These are phyloP conservation scores for Hanseniaspora nectarophila DNA, from an alignment of 805 yeast species.

Conservation along the genomic window DNA sequence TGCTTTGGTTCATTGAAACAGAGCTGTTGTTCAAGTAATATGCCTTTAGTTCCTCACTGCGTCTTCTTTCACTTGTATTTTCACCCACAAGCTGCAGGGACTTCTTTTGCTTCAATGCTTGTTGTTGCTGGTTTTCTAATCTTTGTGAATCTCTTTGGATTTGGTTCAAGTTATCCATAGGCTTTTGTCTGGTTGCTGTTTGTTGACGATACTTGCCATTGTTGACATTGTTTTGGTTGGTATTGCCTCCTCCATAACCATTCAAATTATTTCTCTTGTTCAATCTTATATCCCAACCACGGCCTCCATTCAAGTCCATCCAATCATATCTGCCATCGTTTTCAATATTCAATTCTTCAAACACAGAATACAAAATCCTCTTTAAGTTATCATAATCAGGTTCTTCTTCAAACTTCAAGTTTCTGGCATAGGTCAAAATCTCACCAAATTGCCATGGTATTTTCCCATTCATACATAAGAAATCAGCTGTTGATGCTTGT, in stretches of 20 bases:
- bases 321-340: conserved; percentile 68
- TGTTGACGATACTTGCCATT: conserved; percentile 19
- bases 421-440: conserved; percentile 56
- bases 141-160: conserved; percentile 11
- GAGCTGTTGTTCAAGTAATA: conserved; percentile 3
- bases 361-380: conserved; percentile 46
- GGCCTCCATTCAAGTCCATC: conserved; percentile 68
- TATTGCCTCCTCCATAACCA: conserved; percentile 68
- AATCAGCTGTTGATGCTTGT: conserved; percentile 53
- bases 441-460: conserved; percentile 66
- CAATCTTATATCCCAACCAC: conserved; percentile 67
- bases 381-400: conserved; percentile 65
- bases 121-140: conserved; percentile 11
- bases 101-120: conserved; percentile 1
- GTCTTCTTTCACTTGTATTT: background rate
- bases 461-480: conserved; percentile 41
- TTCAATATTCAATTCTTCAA: conserved; percentile 44
- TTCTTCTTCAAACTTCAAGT: conserved; percentile 62
- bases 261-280: conserved; percentile 70
- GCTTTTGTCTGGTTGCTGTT: conserved; percentile 16
- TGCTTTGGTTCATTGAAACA: background rate
- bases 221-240: conserved; percentile 25
- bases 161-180: conserved; percentile 12
- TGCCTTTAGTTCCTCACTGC: conserved; percentile 2
- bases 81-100: background rate